These are phyloP conservation scores for Pseudozyma tsukubaensis DNA, from an alignment of 1,284 basidiomycete species.

Conservation along the genomic window DNA sequence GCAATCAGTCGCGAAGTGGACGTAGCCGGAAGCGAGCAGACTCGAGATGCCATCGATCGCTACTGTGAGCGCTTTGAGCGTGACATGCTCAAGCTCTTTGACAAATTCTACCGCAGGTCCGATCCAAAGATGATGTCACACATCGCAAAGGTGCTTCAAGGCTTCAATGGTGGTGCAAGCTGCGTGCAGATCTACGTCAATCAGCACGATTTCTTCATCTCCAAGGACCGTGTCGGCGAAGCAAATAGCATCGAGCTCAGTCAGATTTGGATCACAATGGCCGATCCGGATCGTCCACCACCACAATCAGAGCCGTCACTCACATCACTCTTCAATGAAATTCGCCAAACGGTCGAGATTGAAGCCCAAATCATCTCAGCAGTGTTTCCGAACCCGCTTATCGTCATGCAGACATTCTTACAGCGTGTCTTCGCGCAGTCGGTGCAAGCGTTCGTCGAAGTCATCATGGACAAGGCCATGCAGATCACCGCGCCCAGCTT, in stretches of 20 bases:
- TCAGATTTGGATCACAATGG: conserved; percentile 78
- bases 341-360: conserved; percentile 88
- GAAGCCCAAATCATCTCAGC: conserved; percentile 98
- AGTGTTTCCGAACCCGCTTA: conserved; percentile 94
- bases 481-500: conserved; percentile 49
- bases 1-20: conserved; percentile 91
- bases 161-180: conserved; percentile 96
- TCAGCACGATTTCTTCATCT: conserved; percentile 81
- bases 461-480: conserved; percentile 64
- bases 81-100: conserved; percentile 95
- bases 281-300: conserved; percentile 77
- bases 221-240: conserved; percentile 77
- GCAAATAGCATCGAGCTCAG: conserved; percentile 74
- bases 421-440: conserved; percentile 98
- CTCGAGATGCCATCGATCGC: conserved; percentile 78
- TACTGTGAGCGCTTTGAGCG: conserved; percentile 99
- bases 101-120: conserved; percentile 85
- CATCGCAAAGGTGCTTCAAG: conserved; percentile 93
- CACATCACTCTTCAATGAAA: conserved; percentile 84
- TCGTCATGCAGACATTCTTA: conserved; percentile 99
- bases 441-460: conserved; percentile 66
- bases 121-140: conserved; percentile 99
- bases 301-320: conserved; percentile 86
- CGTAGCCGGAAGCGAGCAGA: conserved; percentile 62
- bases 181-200: conserved; percentile 99